These are phyloP conservation scores for Brassica incana DNA, from an alignment of 345 rosid species.

Conservation along the genomic window DNA sequence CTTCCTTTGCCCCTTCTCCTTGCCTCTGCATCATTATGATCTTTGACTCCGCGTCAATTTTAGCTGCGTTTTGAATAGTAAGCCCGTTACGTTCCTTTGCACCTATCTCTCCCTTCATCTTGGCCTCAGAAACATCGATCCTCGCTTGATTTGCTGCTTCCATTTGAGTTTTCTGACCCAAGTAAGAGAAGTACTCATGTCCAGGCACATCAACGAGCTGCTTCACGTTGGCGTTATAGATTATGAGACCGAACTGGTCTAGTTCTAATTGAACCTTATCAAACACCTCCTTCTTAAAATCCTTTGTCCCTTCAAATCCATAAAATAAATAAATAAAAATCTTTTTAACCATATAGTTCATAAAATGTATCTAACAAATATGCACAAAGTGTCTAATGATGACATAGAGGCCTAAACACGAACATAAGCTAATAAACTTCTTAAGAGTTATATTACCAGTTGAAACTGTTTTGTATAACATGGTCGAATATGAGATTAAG, in stretches of 20 bases:
- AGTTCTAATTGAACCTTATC: constrained; percentile 76
- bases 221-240: constrained; percentile 79
- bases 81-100: constrained; percentile 54
- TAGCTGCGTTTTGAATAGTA: constrained; percentile 75
- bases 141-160: constrained; percentile 83
- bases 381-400: background rate
- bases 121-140: constrained; percentile 74
- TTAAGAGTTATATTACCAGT: background rate
- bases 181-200: constrained; percentile 76
- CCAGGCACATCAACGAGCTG: constrained; percentile 86
- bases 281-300: constrained; percentile 73
- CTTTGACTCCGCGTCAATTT: constrained; percentile 74
- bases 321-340: background rate
- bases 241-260: constrained; percentile 69
- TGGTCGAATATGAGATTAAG: background rate
- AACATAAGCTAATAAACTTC: background rate
- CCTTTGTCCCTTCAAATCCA: constrained; percentile 46
- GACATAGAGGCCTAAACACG: background rate
- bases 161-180: constrained; percentile 90
- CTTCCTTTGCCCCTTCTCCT: constrained; percentile 72
- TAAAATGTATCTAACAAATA: background rate
- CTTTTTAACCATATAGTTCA: background rate
- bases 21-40: constrained; percentile 54
- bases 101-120: constrained; percentile 83
- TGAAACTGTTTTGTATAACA: background rate